These are phyloP conservation scores for Leishmania tarentolae DNA, from an alignment of 208 protist genomes.

Conservation along the genomic window DNA sequence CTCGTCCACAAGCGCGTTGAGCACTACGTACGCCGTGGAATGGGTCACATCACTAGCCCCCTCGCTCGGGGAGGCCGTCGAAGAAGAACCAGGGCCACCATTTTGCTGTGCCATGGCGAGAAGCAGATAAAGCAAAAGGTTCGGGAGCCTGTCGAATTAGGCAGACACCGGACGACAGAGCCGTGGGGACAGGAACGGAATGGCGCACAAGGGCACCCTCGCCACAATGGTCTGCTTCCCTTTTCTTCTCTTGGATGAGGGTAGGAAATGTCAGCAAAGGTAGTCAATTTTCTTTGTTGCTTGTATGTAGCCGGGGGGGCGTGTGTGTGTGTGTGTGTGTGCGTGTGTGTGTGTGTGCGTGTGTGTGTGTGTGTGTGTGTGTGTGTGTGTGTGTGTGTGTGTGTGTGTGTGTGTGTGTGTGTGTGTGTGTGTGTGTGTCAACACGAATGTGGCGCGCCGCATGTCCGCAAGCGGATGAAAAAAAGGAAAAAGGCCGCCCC, in stretches of 20 bases:
- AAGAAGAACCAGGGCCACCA: constrained; percentile 8
- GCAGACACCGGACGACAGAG: not conserved
- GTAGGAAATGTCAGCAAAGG: not conserved
- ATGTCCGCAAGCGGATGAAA: not conserved
- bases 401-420: not conserved
- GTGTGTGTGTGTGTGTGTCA: not conserved
- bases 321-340: not conserved
- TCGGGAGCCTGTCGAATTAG: not conserved
- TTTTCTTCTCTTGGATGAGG: not conserved
- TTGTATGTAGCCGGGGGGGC: too few relatives aligned
- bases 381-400: not conserved
- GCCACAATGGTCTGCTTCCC: not conserved
- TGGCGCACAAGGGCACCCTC: constrained; percentile 3
- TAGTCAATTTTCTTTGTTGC: too few relatives aligned
- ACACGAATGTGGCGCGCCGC: not conserved
- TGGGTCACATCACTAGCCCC: constrained; percentile 88
- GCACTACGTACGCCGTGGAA: constrained; percentile 77
- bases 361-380: not conserved
- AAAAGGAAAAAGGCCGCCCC: not conserved
- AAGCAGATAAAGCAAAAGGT: not conserved
- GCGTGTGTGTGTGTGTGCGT: not conserved
- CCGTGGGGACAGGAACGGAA: not conserved
- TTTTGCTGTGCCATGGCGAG: constrained; percentile 11
- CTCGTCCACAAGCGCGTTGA: constrained; percentile 88
- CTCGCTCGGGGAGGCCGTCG: constrained; percentile 31